These are phyloP conservation scores for Scopulariopsis brevicaulis DNA, from an alignment of 2,329 filamentous ascomycete species.

Conservation along the genomic window DNA sequence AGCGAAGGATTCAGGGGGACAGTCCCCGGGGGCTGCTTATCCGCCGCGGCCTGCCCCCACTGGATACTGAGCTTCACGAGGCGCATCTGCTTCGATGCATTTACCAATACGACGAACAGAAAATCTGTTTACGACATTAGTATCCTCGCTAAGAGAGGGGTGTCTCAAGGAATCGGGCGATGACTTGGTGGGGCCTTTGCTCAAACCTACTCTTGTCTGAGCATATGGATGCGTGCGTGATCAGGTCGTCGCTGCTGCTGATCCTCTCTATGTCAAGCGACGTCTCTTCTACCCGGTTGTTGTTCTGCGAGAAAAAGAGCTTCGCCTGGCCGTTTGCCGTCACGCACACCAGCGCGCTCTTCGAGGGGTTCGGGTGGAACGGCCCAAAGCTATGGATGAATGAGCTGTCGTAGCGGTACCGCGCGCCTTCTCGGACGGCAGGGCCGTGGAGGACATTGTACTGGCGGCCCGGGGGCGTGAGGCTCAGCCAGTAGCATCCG, in stretches of 20 bases:
- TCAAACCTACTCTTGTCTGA: constrained; percentile 55
- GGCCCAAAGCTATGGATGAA: constrained; percentile 58
- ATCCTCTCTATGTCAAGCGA: constrained; percentile 65
- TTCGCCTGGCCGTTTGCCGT: constrained; percentile 64
- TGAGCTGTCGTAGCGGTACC: constrained; percentile 60
- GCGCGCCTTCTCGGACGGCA: constrained; percentile 47
- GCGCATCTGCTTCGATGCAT: constrained; percentile 59
- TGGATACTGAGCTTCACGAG: constrained; percentile 62
- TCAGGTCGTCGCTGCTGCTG: constrained; percentile 59
- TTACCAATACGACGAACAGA: constrained; percentile 47
- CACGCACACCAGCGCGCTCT: constrained; percentile 66
- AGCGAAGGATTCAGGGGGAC: constrained; percentile 39
- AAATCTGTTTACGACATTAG: constrained; percentile 7
- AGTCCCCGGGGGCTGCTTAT: constrained; percentile 37
- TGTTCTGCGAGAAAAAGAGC: constrained; percentile 68
- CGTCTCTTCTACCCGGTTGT: constrained; percentile 59
- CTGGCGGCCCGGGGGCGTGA: constrained; percentile 33
- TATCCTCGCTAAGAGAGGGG: not conserved
- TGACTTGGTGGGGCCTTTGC: not conserved
- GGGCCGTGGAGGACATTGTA: constrained; percentile 44
- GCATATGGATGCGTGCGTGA: constrained; percentile 68
- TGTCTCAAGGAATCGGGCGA: not conserved
- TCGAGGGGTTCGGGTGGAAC: constrained; percentile 58
- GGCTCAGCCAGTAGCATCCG: constrained; percentile 76
- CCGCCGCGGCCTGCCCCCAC: constrained; percentile 55